Evolutionary conservation across 805 yeast species (phyloP).

Genomic region (Yarrowia osloensis): DNA sequence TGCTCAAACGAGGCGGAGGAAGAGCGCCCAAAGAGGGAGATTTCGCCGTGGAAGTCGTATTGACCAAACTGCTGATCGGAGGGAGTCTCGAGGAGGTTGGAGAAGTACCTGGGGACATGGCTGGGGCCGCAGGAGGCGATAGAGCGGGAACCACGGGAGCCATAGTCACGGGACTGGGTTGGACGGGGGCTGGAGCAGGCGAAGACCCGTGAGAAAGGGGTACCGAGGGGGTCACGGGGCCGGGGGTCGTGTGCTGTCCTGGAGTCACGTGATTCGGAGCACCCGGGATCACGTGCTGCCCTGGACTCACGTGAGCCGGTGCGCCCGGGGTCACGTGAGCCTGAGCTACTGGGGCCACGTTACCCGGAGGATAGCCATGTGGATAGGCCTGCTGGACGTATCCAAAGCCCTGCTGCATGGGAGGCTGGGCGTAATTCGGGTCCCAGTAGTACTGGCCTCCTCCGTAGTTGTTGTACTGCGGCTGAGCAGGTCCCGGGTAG

Average conservation of each 20-base stretch:
- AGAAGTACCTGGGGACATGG: not conserved
- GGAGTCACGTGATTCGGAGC: no score
- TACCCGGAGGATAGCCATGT: not conserved
- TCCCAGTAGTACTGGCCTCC: not conserved
- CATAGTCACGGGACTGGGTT: not conserved
- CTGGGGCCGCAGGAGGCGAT: not conserved
- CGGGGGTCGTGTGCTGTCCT: no score
- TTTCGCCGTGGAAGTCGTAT: not conserved
- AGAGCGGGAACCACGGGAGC: not conserved
- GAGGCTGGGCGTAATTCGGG: not conserved
- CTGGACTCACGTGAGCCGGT: no score
- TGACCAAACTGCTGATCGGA: constrained; percentile 6
- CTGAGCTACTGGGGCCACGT: no score
- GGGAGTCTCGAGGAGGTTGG: not conserved
- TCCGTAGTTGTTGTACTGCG: not conserved
- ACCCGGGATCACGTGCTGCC: no score
- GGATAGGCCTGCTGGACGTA: not conserved
- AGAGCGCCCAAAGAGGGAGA: not conserved
- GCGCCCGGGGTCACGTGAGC: no score
- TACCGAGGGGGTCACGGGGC: no score
- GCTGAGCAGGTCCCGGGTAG: not conserved
- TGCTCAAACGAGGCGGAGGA: constrained; percentile 1
- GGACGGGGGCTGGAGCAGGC: not conserved
- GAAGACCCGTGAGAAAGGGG: no score
- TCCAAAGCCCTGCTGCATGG: not conserved